These are phyloP conservation scores for Pseudocercospora vitis DNA, from an alignment of 2,329 filamentous ascomycete genomes.

Conservation along the genomic window DNA sequence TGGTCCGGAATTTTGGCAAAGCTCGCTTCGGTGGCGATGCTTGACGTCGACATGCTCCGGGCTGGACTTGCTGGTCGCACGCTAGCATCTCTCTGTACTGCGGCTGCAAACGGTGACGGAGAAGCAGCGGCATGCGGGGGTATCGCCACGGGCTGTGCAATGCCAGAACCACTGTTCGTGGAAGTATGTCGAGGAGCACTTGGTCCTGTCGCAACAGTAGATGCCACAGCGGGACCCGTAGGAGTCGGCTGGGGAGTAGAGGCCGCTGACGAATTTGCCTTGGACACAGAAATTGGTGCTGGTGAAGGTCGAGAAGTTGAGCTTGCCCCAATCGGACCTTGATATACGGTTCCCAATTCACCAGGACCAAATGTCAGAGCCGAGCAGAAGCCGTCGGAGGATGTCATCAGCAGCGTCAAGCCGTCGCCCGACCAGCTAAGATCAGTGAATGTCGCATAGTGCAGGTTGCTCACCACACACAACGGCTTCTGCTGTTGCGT, in stretches of 20 bases:
- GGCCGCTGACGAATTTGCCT: constrained; percentile 37
- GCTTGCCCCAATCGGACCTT: constrained; percentile 54
- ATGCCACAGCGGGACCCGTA: constrained; percentile 25
- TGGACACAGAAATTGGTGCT: constrained; percentile 42
- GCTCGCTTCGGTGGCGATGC: constrained; percentile 65
- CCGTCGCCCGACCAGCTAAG: constrained; percentile 84
- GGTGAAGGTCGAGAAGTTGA: constrained; percentile 43
- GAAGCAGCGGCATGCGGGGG: constrained; percentile 47
- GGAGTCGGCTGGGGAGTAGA: constrained; percentile 45
- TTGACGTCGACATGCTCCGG: constrained; percentile 82
- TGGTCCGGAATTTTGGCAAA: constrained; percentile 46
- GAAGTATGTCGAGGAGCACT: constrained; percentile 50
- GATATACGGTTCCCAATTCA: constrained; percentile 81
- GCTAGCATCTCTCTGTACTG: constrained; percentile 15
- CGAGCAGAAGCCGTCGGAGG: constrained; percentile 96
- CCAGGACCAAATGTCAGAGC: constrained; percentile 78
- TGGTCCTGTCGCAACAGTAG: constrained; percentile 43
- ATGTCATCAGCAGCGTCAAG: constrained; percentile 84
- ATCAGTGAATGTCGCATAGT: constrained; percentile 97
- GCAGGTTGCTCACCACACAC: constrained; percentile 92
- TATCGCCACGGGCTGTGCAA: constrained; percentile 10
- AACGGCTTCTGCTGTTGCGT: constrained; percentile 94
- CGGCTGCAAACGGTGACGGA: constrained; percentile 52
- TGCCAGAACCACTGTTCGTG: constrained; percentile 14
- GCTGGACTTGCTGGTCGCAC: constrained; percentile 72